Evolutionary conservation across 1,284 basidiomycete genomes (phyloP), one percentile per base, ranked within the genome.

Genomic region (Apiotrichum gracile): DNA sequence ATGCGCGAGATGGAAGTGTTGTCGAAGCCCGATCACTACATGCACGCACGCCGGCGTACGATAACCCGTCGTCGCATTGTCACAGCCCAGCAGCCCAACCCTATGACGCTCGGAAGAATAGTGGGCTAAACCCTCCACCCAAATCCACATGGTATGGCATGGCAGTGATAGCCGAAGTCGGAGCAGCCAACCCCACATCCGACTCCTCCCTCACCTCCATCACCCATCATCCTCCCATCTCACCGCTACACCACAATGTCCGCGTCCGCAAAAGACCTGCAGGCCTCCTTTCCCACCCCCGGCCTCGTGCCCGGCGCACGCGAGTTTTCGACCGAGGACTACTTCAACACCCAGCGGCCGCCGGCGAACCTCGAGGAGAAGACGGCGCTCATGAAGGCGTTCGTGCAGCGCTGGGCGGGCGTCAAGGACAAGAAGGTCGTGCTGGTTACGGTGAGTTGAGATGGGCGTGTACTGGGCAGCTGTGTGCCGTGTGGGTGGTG

Each of bases 281-380:
- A 47, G 49, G n/a, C 45, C 24, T 37, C 40, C 24, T 46, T 35
- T 44, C 51, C 52, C 12, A 39, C 49, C 19, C 51, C 47, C 10
- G n/a, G 31, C 40, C 22, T 45, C 29, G 43, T 45, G 9, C 43
- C 43, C 43, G 43, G 43, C 22, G 51, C 52, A 24, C 54, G 52
- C 47, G 51, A 62, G 33, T 91, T 91, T 78, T 90, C 87, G 17
- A 87, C 91, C 27, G 87, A 91, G 63, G 78, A 80, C 4, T 96
- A 93, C 77, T 96, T 93, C 69, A 83, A 82, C 41, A 89, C 87
- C 0, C 90, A 96, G 65, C 79, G 79, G 14, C 83, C 84, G 10
- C 91, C 91, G 1, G 64, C 81, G 0, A 79, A 79, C 2, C 81
- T 94, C 13, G 80, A 86, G 7, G 78, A 83, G 39, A 84, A 87